phyloP scores from a whole-genome alignment of 169 alveolate genomes.

The Plasmodium cynomolgi region DNA sequence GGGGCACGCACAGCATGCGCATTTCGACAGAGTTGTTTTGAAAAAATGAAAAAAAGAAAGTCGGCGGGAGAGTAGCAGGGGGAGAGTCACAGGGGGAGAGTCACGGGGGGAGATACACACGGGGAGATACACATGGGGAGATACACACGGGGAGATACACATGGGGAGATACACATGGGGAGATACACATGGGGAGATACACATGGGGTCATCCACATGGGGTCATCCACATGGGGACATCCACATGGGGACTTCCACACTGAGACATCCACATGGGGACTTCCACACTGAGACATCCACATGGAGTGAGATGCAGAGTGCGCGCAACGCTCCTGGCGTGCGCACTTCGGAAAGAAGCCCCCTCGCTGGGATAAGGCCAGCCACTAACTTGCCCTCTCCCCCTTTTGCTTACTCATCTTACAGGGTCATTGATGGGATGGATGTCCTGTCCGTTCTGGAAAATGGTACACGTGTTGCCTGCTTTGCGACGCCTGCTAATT shows the following conservation, averaged over 20 bases:
- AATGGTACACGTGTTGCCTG: slow-evolving; percentile 75
- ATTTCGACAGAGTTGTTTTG: neutral
- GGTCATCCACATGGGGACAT: neutral
- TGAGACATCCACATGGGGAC: neutral
- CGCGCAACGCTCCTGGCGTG: neutral
- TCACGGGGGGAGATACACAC: too few species aligned
- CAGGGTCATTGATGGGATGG: slow-evolving; percentile 93
- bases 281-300: neutral
- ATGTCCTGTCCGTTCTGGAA: slow-evolving; percentile 91
- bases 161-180: too few species aligned
- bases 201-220: too few species aligned
- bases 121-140: neutral
- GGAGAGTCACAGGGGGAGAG: neutral
- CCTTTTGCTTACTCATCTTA: neutral
- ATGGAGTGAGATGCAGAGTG: neutral
- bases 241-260: too few species aligned
- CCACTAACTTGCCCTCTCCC: neutral
- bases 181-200: too few species aligned
- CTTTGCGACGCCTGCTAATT: neutral
- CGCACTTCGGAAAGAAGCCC: neutral
- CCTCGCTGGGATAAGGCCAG: neutral
- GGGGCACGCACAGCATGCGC: neutral
- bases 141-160: too few species aligned
- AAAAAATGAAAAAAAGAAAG: slow-evolving; percentile 16
- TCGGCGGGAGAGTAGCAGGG: neutral